Evolutionary conservation across 495 filamentous ascomycete species (phyloP).

Genomic region (Aspergillus coremiiformis): DNA sequence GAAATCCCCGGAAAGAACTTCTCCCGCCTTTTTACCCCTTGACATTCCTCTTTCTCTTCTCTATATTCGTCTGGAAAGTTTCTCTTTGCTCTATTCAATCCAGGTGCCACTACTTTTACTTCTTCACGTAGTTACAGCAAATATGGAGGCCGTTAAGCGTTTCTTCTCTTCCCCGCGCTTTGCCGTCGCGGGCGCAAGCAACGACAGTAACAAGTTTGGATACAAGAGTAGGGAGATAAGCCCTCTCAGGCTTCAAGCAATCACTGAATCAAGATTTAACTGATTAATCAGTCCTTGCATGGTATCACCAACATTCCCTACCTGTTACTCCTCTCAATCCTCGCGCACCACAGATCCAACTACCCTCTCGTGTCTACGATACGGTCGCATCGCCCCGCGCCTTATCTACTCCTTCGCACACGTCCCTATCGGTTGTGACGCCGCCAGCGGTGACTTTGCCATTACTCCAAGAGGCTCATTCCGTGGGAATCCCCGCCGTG

Average conservation of each 20-base stretch:
- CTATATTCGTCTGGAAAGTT: neutral
- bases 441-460: constrained; percentile 63
- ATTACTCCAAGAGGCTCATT: constrained; percentile 71
- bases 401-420: constrained; percentile 58
- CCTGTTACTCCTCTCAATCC: constrained; percentile 82
- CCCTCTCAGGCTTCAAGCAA: neutral
- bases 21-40: too few relatives aligned
- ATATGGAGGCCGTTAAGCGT: constrained; percentile 51
- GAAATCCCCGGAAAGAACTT: too few relatives aligned
- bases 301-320: constrained; percentile 74
- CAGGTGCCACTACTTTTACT: neutral
- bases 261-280: neutral
- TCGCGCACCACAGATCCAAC: constrained; percentile 49
- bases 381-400: constrained; percentile 58
- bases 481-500: constrained; percentile 68
- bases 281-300: constrained; percentile 62
- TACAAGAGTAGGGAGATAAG: constrained; percentile 59
- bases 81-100: too few relatives aligned
- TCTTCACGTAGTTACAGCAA: neutral
- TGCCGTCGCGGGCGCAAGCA: constrained; percentile 86
- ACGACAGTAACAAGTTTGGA: constrained; percentile 79
- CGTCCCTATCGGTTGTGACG: constrained; percentile 78
- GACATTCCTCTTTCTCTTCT: neutral
- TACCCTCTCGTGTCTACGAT: constrained; percentile 47
- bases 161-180: constrained; percentile 82